Conservation (phyloP, 2,329 filamentous ascomycete species). For the Bipolaris oryzae region DNA sequence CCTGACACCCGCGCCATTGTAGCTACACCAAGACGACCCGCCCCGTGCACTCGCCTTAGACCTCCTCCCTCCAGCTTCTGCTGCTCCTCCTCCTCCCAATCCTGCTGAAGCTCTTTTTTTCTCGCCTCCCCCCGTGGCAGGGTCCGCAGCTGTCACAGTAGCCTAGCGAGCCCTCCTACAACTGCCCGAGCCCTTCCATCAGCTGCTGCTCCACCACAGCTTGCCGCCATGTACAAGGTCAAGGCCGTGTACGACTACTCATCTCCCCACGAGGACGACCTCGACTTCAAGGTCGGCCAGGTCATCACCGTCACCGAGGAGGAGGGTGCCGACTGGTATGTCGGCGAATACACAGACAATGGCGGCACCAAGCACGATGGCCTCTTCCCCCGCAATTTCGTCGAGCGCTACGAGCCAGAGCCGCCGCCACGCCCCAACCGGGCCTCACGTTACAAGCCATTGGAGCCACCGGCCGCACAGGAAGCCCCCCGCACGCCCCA, state of each 20-base stretch:
- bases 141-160: constrained; percentile 17
- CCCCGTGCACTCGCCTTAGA: constrained; percentile 14
- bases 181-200: constrained; percentile 3
- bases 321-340: constrained; percentile 94
- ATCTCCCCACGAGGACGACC: constrained; percentile 92
- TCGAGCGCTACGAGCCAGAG: constrained; percentile 91
- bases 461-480: constrained; percentile 40
- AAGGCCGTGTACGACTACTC: constrained; percentile 94
- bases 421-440: constrained; percentile 85
- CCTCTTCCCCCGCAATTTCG: constrained; percentile 95
- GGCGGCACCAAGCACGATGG: constrained; percentile 77
- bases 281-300: constrained; percentile 83
- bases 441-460: constrained; percentile 58
- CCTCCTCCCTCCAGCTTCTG: neutral
- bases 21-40: constrained; percentile 22
- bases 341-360: constrained; percentile 82
- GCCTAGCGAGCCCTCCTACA: constrained; percentile 6
- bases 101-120: constrained; percentile 2
- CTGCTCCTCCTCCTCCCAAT: neutral
- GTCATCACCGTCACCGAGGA: constrained; percentile 92
- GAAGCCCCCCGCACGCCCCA: constrained; percentile 38
- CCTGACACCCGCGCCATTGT: constrained; percentile 25
- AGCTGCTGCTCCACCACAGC: neutral
- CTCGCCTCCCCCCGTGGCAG: constrained; percentile 17
- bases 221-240: constrained; percentile 73